Base-by-base conservation (phyloP, 306 rosid species). In the Vicia faba region DNA sequence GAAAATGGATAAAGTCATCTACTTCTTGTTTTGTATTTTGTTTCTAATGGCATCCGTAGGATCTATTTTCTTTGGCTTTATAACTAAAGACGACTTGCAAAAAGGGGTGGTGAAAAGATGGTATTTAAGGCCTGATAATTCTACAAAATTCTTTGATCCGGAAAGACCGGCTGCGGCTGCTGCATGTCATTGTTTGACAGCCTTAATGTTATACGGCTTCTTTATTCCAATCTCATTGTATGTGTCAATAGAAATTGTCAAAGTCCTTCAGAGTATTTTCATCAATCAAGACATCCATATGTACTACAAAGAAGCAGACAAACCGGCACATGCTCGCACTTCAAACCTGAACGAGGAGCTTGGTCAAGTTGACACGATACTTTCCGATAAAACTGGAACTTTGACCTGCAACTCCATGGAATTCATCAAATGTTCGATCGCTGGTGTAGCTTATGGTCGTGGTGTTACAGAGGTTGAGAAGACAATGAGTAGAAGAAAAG, bases 401-500 rank as follows among this genome's bases (percentile, higher is more conserved):
- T 72, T 93, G 79, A 93, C 99, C 16, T 90, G 96, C 89, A 93
- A 93, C 68, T 90, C 97, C 26, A 93, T 93, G 99, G 99, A 93
- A 85, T 93, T 93, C 80, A 83, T 93, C 44, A 93, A 90, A 77
- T 93, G 96, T 84, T 90, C 97, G n/a, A 80, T 90, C 46, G 96
- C 97, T 19, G 99, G 97, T 69, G 87, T 76, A 65, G 95, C 97
- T 67, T 93, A 93, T 79, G 99, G 99, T 40, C 85, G 82, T 55
- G 96, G 90, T 60, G 69, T 79, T 71, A 89, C 99, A 0, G 97
- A 88, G 78, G 96, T 93, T 20, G 97, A 90, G 79, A 88, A 76
- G 76, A 57, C 96, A 58, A 82, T 88, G 87, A 77, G 46, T 35
- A 69, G 76, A 60, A 84, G 69, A 70, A 84, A 51, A 19, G 77